Evolutionary conservation across 345 rosid species (phyloP), one percentile per base, ranked within the genome.

Genomic region (Iberis pinnata): DNA sequence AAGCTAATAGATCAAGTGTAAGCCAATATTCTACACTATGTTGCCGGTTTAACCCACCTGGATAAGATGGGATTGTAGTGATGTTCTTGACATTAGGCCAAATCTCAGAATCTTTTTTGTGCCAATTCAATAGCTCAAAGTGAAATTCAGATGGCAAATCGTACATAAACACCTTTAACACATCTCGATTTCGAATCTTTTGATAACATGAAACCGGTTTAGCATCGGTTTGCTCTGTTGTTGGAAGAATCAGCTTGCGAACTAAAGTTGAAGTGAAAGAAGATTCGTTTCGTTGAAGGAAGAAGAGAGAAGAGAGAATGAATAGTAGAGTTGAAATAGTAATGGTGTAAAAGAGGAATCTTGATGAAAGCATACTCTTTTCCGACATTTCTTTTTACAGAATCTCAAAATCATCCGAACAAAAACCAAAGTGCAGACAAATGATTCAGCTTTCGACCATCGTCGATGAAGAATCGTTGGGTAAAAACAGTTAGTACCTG

Each of bases 11-110:
- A 71, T 90, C 96, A 51, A 87, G 89, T 47, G 96, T 80, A 42
- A 90, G 74, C 96, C 98, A 90, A 60, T 90, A 90, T 75, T 90
- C 96, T 18, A 82, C 78, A 71, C 96, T 87, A 19, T 90, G 98
- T 69, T 90, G 98, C 36, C 86, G 56, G 60, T 84, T 84, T 69
- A 87, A 78, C 45, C 96, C 92, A 51, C 97, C 95, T 4, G 89
- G 87, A 54, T 88, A 85, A 13, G 69, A 51, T 18, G 89, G 90
- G 46, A 85, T 38, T 38, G 32, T 49, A 55, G 58, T 73, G 4
- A 40, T 61, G 42, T 71, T 60, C n/a, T 71, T 57, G 8, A 82
- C 75, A 58, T 70, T 40, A 5, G 97, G 97, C 95, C 95, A 89
- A 19, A 67, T 64, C 64, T 67, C 71, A 61, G 75, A 63, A 47